Conservation (phyloP, 306 rosid species). For the Calophaca sinica region DNA sequence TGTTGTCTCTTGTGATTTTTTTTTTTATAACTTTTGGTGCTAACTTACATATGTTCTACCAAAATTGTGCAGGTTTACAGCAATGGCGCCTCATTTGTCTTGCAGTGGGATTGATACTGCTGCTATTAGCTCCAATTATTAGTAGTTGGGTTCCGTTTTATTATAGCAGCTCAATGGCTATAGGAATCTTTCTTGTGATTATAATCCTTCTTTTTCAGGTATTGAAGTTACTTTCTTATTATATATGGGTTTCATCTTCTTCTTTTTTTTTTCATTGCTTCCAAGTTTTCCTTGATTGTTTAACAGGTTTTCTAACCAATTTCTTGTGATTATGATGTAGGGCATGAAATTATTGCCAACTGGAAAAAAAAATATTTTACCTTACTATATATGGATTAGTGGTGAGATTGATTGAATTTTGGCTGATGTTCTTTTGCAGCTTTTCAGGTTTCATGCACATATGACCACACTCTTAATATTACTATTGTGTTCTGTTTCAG, state of each 20-base stretch:
- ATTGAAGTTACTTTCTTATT: constrained; percentile 23
- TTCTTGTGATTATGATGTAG: constrained; percentile 48
- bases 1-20: background rate
- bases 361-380: constrained; percentile 75
- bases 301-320: constrained; percentile 12
- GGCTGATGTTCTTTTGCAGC: constrained; percentile 12
- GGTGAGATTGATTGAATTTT: constrained; percentile 57
- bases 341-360: constrained; percentile 88
- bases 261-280: background rate
- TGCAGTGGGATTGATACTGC: constrained; percentile 58
- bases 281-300: constrained; percentile 35
- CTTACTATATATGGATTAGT: constrained; percentile 69
- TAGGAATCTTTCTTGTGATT: constrained; percentile 73
- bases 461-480: background rate
- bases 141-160: constrained; percentile 81
- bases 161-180: constrained; percentile 76
- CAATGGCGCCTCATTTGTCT: constrained; percentile 72
- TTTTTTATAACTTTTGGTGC: background rate
- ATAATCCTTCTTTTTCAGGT: constrained; percentile 82
- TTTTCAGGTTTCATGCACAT: constrained; percentile 25
- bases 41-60: background rate
- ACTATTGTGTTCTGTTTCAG: constrained; percentile 54
- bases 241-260: background rate
- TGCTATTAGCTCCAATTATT: constrained; percentile 70
- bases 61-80: constrained; percentile 59